Evolutionary conservation across 257 asterid species (phyloP).

Genomic region (Solanum infundibuliforme): DNA sequence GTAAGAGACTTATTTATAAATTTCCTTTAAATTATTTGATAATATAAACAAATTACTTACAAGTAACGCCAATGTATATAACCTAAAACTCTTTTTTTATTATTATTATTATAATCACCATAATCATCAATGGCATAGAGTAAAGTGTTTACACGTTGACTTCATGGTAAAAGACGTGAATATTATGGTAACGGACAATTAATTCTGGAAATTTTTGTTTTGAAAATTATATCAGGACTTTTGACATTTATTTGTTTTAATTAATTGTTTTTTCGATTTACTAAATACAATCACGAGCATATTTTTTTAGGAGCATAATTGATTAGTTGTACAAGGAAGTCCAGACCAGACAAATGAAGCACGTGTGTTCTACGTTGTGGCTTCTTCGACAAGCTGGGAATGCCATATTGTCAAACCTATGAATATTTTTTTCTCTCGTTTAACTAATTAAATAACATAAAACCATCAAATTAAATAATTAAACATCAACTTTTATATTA

Average conservation of each 20-base stretch:
- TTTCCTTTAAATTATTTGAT: not conserved
- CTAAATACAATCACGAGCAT: not conserved
- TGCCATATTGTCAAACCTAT: not conserved
- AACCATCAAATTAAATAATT: not conserved
- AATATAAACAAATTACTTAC: not conserved
- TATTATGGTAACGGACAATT: not conserved
- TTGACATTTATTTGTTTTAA: not conserved
- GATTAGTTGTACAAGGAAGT: not conserved
- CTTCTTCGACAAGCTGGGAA: not conserved
- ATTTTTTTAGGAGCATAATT: not conserved
- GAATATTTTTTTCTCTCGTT: not conserved
- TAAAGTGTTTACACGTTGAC: not conserved
- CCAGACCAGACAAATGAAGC: not conserved
- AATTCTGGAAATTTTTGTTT: not conserved
- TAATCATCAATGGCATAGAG: not conserved
- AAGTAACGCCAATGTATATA: not conserved
- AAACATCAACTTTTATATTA: not conserved
- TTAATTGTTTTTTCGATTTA: not conserved
- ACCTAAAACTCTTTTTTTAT: not conserved
- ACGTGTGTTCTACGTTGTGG: not conserved
- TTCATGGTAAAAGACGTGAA: not conserved
- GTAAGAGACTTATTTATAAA: not conserved
- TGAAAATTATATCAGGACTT: not conserved
- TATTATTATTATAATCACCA: not conserved
- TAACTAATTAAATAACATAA: not conserved